Conservation (phyloP, 345 rosid species). For the Salix purpurea region DNA sequence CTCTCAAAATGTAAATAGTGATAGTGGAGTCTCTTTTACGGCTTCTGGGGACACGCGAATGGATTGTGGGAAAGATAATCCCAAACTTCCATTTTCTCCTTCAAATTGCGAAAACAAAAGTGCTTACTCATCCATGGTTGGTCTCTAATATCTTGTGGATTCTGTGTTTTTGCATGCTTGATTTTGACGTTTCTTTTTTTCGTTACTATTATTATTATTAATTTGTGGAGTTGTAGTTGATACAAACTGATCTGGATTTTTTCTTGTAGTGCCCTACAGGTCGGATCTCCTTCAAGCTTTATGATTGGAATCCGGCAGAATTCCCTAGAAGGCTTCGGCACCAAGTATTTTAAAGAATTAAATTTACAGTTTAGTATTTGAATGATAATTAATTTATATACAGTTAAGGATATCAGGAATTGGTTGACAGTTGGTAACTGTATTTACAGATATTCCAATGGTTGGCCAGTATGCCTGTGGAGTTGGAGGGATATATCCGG, state of each 20-base stretch:
- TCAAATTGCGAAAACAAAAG: conserved; percentile 56
- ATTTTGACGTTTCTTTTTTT: not conserved
- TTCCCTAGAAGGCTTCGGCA: conserved; percentile 98
- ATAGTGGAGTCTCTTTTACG: conserved; percentile 42
- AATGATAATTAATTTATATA: conserved; percentile 12
- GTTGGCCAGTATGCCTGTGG: conserved; percentile 97
- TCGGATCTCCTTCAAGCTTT: conserved; percentile 93
- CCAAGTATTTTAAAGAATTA: conserved; percentile 75
- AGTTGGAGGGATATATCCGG: conserved; percentile 92
- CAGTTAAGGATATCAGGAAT: conserved; percentile 22
- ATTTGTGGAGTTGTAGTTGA: not conserved
- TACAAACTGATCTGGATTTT: conserved; percentile 15
- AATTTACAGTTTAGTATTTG: conserved; percentile 64
- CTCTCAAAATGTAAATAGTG: conserved; percentile 47
- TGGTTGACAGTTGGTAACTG: conserved; percentile 26
- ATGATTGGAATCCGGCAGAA: conserved; percentile 99
- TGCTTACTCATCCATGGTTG: conserved; percentile 73
- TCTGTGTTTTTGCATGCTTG: conserved; percentile 6
- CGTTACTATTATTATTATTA: not conserved
- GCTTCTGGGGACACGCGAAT: conserved; percentile 39
- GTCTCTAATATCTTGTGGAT: conserved; percentile 22
- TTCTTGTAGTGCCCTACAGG: conserved; percentile 86
- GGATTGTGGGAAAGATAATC: conserved; percentile 51
- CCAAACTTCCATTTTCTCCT: conserved; percentile 53
- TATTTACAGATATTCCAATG: conserved; percentile 77